Evolutionary conservation across 2,329 filamentous ascomycete species (phyloP), one percentile per base, ranked within the genome.

Genomic region (Teratosphaeria gauchensis): DNA sequence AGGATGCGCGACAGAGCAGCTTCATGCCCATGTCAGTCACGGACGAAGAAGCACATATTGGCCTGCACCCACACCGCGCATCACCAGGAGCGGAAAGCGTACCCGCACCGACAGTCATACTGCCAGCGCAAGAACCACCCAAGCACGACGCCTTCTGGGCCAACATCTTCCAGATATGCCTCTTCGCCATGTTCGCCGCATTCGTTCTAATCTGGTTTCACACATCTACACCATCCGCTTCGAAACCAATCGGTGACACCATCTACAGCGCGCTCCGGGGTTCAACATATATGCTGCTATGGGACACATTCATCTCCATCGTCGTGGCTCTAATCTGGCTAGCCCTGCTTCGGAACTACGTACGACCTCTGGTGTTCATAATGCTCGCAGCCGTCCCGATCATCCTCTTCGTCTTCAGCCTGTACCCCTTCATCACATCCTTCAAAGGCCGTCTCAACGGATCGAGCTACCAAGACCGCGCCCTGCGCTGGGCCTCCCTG

Each of bases 291-390:
- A 86, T 97, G 64, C 84, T 99, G 51, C 89, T 90, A 1, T 84
- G 94, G 56, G 95, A 97, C 74, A 97, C 94, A 0, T 73, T 97
- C 19, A 86, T 96, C n/a, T 88, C 94, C 0, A 79, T 96, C 46
- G 78, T 95, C 38, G 89, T 97, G 21, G 92, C 92, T 1, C 79
- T 96, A 38, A 74, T 96, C 30, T 99, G 94, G 94, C 82, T 99
- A 61, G 89, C 92, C 1, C 79, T 95, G 1, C 78, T 99, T 54
- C 84, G 90, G 54, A 94, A 91, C 4, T 96, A 95, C 73, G 89
- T 95, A 24, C 84, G 89, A 58, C 84, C 86, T n/a, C 77, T 97
- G 56, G 89, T 96, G 56, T 85, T 86, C 65, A 74, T 89, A 58
- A 89, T 96, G 62, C 75, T 96, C 42, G 77, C 96, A 48, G 88